Conservation (phyloP, 2,329 filamentous ascomycete species). For the Zymoseptoria crescenta region DNA sequence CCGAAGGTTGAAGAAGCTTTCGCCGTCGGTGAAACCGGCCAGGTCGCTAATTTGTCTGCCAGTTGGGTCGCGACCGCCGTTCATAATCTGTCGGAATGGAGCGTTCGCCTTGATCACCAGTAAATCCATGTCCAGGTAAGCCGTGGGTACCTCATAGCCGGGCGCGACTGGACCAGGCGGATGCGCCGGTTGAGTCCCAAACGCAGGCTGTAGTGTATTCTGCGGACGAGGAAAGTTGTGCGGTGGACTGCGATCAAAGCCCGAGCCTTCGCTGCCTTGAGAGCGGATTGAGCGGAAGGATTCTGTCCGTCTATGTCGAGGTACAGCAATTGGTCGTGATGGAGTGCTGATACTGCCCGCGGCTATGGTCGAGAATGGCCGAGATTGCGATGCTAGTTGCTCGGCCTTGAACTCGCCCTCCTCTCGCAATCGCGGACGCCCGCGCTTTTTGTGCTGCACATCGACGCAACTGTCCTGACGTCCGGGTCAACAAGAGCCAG, state of each 20-base stretch:
- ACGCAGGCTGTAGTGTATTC: slow-evolving; percentile 12
- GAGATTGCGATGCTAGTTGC: slow-evolving; percentile 11
- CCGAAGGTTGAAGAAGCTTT: slow-evolving; percentile 38
- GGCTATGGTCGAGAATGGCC: slow-evolving; percentile 8
- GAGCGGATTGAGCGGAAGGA: slow-evolving; percentile 29
- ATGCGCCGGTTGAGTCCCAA: slow-evolving; percentile 7
- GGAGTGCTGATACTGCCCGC: background rate
- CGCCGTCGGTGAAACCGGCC: slow-evolving; percentile 34
- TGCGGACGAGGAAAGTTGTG: slow-evolving; percentile 14
- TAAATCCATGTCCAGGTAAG: slow-evolving; percentile 42
- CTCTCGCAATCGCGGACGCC: slow-evolving; percentile 68
- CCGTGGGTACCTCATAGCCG: slow-evolving; percentile 27
- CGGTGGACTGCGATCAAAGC: slow-evolving; percentile 7
- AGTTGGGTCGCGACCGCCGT: slow-evolving; percentile 31
- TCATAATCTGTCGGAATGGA: slow-evolving; percentile 38
- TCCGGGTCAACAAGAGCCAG: slow-evolving; percentile 3
- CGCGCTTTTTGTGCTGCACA: slow-evolving; percentile 79
- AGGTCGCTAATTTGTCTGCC: slow-evolving; percentile 38
- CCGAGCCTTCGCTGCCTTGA: slow-evolving; percentile 24
- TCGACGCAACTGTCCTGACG: slow-evolving; percentile 69
- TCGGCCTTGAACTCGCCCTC: slow-evolving; percentile 36
- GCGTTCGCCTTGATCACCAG: slow-evolving; percentile 40
- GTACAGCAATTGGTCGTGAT: slow-evolving; percentile 19
- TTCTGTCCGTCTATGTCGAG: slow-evolving; percentile 24
- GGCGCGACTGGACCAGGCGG: background rate